Evolutionary conservation across 176 grass and related monocot genomes (phyloP).

Genomic region (Oryza longistaminata): DNA sequence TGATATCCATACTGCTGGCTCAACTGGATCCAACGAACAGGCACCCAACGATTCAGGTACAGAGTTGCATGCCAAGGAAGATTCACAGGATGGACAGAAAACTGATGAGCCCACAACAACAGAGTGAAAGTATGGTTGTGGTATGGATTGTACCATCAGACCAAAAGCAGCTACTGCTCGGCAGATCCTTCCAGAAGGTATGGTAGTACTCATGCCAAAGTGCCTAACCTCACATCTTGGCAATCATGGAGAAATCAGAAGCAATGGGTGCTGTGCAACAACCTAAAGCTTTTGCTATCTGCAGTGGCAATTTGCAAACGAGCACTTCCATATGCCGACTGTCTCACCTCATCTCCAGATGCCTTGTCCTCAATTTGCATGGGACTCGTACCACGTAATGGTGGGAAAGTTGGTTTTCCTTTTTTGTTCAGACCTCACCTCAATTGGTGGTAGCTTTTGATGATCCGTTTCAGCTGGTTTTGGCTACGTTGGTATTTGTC

Average conservation of each 20-base stretch:
- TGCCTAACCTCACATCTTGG: neutral
- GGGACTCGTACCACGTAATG: neutral
- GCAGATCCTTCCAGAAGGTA: neutral
- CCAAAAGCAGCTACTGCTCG: neutral
- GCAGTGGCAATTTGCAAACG: neutral
- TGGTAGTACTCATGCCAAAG: neutral
- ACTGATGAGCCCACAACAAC: neutral
- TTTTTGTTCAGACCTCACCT: neutral
- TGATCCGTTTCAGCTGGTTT: neutral
- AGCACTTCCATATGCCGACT: neutral
- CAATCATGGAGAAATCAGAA: neutral
- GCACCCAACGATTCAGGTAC: neutral
- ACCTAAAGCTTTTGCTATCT: neutral
- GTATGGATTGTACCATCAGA: neutral
- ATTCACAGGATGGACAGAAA: neutral
- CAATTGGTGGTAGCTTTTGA: slow-evolving; percentile 8
- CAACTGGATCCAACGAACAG: neutral
- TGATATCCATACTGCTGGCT: neutral
- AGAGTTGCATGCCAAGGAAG: neutral
- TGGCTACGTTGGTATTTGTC: neutral
- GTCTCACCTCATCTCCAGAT: neutral
- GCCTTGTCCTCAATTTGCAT: neutral
- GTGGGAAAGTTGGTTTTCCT: neutral
- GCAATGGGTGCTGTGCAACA: neutral
- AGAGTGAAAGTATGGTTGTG: slow-evolving; percentile 6